These are phyloP conservation scores for Backusella macrospora DNA, from an alignment of 192 early-diverging fungal genomes.

Conservation along the genomic window DNA sequence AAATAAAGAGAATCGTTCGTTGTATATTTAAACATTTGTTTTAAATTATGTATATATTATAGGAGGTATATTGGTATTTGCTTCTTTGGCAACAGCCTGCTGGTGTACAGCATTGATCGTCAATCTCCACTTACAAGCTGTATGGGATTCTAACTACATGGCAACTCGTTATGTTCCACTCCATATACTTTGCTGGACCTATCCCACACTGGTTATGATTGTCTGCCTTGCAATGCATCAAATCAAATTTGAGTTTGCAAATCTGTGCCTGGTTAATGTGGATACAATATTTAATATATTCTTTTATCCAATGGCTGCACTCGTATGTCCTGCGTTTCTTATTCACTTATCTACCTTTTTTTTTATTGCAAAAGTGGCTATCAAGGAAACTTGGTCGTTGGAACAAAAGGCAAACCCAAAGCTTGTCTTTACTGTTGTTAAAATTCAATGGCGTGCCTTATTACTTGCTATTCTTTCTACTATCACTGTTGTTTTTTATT, in stretches of 20 bases:
- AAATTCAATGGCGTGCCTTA: slow-evolving; percentile 58
- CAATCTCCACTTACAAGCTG: slow-evolving; percentile 53
- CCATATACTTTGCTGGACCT: slow-evolving; percentile 52
- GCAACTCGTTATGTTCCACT: slow-evolving; percentile 42
- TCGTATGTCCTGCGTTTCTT: slow-evolving; percentile 51
- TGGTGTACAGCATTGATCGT: slow-evolving; percentile 51
- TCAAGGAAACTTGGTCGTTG: slow-evolving; percentile 22
- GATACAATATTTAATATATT: slow-evolving; percentile 44
- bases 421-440: slow-evolving; percentile 51
- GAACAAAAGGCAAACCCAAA: slow-evolving; percentile 34
- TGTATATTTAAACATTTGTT: background rate
- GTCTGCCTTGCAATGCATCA: slow-evolving; percentile 39
- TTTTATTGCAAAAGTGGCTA: slow-evolving; percentile 47
- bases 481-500: slow-evolving; percentile 48
- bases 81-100: slow-evolving; percentile 42
- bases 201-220: slow-evolving; percentile 38
- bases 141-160: slow-evolving; percentile 55
- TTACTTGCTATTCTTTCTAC: slow-evolving; percentile 45
- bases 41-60: background rate
- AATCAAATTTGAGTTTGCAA: slow-evolving; percentile 52
- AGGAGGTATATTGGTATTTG: slow-evolving; percentile 53
- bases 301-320: slow-evolving; percentile 55
- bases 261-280: slow-evolving; percentile 49
- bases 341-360: slow-evolving; percentile 54
- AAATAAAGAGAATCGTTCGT: background rate